Evolutionary conservation across 139 green algal species (phyloP), one percentile per base, ranked within the genome.

Genomic region (Chlorella sorokiniana): DNA sequence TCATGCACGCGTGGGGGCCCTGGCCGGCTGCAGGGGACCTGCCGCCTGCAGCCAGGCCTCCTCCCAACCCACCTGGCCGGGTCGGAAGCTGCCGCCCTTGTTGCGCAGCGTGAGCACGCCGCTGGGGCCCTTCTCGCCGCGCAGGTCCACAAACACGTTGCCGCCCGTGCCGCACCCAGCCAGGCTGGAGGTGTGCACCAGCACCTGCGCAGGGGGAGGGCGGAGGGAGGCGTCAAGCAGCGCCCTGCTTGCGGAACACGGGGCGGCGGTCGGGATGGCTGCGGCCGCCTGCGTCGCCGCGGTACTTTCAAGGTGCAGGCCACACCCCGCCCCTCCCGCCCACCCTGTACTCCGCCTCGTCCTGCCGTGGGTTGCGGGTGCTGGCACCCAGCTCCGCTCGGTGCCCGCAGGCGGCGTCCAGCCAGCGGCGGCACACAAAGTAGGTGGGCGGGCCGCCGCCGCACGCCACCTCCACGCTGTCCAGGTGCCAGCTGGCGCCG

Each of bases 111-210:
- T 83, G 37, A 76, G 61, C 70, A 77, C 33, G 25, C 83, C 84
- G 6, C 87, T 93, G 35, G 87, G 44, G 1, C 76, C 83, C 61
- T 89, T 54, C 0, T 88, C 78, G 5, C 91, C 92, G 25, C 82
- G 79, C 10, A 95, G 76, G 40, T 85, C 78, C 22, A 94, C 84
- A 73, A 88, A 91, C 51, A 96, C 91, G 45, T 93, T 93, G 35
- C 88, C 88, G 65, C 91, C 86, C 10, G 91, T 94, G 52, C 89
- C 90, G 9, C 90, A 86, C 20, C 87, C 88, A 33, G 83, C 81
- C 5, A 87, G 40, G 41, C 63, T 90, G 31, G 52, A 81, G 4
- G 75, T 81, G 75, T 73, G 33, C 59, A 81, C 61, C 25, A 59
- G 29, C 25, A 81, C 41, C 75, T 81, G 75, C 31, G 23, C 42